These are phyloP conservation scores for Atkinsonella hypoxylon DNA, from an alignment of 2,329 filamentous ascomycete species.

Conservation along the genomic window DNA sequence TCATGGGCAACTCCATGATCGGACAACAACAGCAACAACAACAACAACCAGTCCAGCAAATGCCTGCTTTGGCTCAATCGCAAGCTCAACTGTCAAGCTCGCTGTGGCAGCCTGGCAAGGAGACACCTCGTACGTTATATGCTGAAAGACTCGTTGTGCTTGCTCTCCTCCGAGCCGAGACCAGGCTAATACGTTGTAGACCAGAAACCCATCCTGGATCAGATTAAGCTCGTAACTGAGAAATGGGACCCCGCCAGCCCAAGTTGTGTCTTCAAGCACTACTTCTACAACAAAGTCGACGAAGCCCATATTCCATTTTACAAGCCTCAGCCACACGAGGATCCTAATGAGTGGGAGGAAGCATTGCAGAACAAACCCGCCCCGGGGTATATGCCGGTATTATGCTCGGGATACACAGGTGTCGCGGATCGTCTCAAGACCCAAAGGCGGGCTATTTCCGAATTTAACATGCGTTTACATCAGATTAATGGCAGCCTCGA, in stretches of 20 bases:
- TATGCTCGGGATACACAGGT: slow-evolving; percentile 61
- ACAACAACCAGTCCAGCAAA: slow-evolving; percentile 28
- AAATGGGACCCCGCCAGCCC: slow-evolving; percentile 63
- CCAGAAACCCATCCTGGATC: slow-evolving; percentile 63
- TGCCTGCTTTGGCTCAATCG: slow-evolving; percentile 30
- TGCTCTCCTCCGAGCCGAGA: background rate
- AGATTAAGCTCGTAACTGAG: slow-evolving; percentile 55
- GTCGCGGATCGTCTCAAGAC: slow-evolving; percentile 60
- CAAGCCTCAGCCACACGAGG: slow-evolving; percentile 56
- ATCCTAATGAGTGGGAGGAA: slow-evolving; percentile 72
- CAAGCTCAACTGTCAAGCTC: slow-evolving; percentile 37
- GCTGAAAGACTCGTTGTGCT: background rate
- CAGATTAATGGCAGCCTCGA: slow-evolving; percentile 67
- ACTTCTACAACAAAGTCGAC: slow-evolving; percentile 80
- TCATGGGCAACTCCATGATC: slow-evolving; percentile 19
- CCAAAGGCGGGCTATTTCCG: slow-evolving; percentile 56
- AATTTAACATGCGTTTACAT: slow-evolving; percentile 62
- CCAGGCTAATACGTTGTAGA: slow-evolving; percentile 15
- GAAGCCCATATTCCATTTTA: slow-evolving; percentile 66
- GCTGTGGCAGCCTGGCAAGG: slow-evolving; percentile 40
- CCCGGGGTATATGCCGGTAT: slow-evolving; percentile 63
- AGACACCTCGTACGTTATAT: slow-evolving; percentile 32
- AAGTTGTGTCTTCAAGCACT: slow-evolving; percentile 66
- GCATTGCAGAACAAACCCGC: slow-evolving; percentile 70
- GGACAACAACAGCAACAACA: slow-evolving; percentile 17